Evolutionary conservation across 2,329 filamentous ascomycete genomes (phyloP).

Genomic region (Fusarium paranaense): DNA sequence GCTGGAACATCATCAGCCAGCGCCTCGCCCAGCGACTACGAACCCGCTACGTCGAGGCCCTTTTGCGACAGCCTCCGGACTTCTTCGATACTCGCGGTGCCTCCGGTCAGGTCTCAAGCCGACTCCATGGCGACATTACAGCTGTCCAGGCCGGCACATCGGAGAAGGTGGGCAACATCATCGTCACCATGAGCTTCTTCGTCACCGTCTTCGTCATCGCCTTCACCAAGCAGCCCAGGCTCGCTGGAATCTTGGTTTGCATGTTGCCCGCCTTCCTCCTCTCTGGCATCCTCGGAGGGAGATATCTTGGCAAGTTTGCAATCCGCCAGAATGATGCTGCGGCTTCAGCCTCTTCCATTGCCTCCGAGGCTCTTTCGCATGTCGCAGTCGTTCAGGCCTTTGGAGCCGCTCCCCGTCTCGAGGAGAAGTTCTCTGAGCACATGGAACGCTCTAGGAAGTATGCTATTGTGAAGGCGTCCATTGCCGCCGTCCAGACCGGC

Average conservation of each 20-base stretch:
- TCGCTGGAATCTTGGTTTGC: conserved; percentile 73
- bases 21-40: conserved; percentile 72
- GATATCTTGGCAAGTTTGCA: conserved; percentile 64
- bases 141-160: conserved; percentile 76
- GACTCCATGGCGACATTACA: conserved; percentile 74
- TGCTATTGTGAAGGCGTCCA: conserved; percentile 67
- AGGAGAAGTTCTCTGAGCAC: conserved; percentile 61
- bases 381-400: conserved; percentile 72
- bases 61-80: conserved; percentile 70
- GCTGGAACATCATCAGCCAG: conserved; percentile 73
- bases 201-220: conserved; percentile 74
- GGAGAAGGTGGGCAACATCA: conserved; percentile 75
- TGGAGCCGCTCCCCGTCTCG: conserved; percentile 59
- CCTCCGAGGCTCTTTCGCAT: conserved; percentile 70
- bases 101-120: conserved; percentile 71
- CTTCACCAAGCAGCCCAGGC: conserved; percentile 70
- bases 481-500: conserved; percentile 68
- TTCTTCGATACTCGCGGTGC: conserved; percentile 71
- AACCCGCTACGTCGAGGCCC: conserved; percentile 66
- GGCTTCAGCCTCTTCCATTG: conserved; percentile 68
- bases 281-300: conserved; percentile 68
- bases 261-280: conserved; percentile 71
- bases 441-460: conserved; percentile 58
- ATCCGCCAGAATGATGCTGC: conserved; percentile 57
- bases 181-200: conserved; percentile 73